Base-by-base conservation (phyloP, 108 stramenopile species). In the Seminavis robusta region DNA sequence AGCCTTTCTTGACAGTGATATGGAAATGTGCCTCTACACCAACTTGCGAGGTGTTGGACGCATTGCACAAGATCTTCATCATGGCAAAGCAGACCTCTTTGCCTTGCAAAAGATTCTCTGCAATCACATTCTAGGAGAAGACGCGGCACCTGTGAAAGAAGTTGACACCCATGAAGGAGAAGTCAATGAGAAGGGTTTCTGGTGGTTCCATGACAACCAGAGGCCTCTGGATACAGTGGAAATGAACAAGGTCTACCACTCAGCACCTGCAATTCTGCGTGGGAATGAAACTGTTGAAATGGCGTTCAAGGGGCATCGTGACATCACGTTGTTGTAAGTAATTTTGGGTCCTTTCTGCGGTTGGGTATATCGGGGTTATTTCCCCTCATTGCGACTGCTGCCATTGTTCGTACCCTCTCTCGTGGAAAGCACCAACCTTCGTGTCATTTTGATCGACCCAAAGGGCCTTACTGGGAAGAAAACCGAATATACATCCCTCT, bases 381-480 rank as follows among this genome's bases (percentile, higher is more conserved):
- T n/a, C n/a, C n/a, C n/a, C n/a, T n/a, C n/a, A n/a, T n/a, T n/a
- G n/a, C n/a, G n/a, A n/a, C n/a, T n/a, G n/a, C n/a, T n/a, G n/a
- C n/a, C n/a, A n/a, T n/a, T n/a, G n/a, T n/a, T n/a, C n/a, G n/a
- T n/a, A n/a, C n/a, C n/a, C n/a, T n/a, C n/a, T n/a, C n/a, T n/a
- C n/a, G n/a, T n/a, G n/a, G n/a, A n/a, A n/a, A n/a, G n/a, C 26
- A 84, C 80, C n/a, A 66, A 64, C 20, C 60, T 65, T 50, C 63
- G 84, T 10, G 17, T 83, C 3, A 56, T 86, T 7, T 62, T 73
- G 31, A 77, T 86, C 21, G 81, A 86, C 42, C 57, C 61, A 19
- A 69, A 86, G 52, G 85, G 85, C 15, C 54, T 79, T 17, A 54
- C 67, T 36, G 84, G 81, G 8, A 67, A 63, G 54, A 79, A 82